phyloP scores from a whole-genome alignment of 1,284 basidiomycete genomes.

The Cryptococcus maquisensis region DNA sequence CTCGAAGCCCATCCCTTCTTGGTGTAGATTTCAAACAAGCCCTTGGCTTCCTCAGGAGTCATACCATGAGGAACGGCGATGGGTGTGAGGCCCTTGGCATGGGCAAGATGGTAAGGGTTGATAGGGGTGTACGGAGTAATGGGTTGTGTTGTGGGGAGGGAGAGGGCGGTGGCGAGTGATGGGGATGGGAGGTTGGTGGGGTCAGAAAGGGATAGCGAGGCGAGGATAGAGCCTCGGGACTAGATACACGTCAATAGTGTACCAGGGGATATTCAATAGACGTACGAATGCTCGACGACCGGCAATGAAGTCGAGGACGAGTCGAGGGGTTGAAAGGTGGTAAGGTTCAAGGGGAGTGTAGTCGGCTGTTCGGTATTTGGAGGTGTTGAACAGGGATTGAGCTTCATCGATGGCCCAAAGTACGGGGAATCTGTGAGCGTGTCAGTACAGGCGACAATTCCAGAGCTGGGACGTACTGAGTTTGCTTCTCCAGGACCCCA shows the following conservation, averaged over 20 bases:
- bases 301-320: conserved; percentile 70
- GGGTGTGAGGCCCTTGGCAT: conserved; percentile 35
- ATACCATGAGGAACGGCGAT: conserved; percentile 42
- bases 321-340: conserved; percentile 73
- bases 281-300: conserved; percentile 66
- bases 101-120: conserved; percentile 32
- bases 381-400: conserved; percentile 71
- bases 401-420: conserved; percentile 82
- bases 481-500: conserved; percentile 64
- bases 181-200: conserved; percentile 26
- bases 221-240: conserved; percentile 21
- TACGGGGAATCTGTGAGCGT: conserved; percentile 59
- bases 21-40: conserved; percentile 44
- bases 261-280: conserved; percentile 13
- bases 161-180: conserved; percentile 23
- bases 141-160: conserved; percentile 22
- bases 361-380: conserved; percentile 73
- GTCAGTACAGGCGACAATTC: background rate
- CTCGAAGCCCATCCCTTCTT: conserved; percentile 34
- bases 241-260: background rate
- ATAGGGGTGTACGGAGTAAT: conserved; percentile 39
- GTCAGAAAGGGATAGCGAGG: conserved; percentile 34
- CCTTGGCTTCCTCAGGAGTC: conserved; percentile 41
- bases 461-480: conserved; percentile 52
- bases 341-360: conserved; percentile 68